phyloP scores from a whole-genome alignment of 1,139 yeast species.

The Pneumocystis wakefieldiae region DNA sequence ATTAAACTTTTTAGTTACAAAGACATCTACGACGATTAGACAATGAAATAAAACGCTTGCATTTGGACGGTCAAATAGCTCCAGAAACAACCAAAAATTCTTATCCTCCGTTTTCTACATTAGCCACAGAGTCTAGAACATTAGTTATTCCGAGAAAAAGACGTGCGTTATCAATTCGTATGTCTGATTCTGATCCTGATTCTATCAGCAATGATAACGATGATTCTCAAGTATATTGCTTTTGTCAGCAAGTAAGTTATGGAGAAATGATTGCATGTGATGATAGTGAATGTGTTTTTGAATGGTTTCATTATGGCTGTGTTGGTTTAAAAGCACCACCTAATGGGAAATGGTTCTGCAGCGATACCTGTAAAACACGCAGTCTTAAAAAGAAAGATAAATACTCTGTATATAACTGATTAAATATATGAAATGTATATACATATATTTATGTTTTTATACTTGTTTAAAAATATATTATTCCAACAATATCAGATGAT shows the following conservation, averaged over 20 bases:
- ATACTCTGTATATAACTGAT: not conserved
- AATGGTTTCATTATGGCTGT: conserved; percentile 74
- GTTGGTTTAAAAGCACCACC: conserved; percentile 48
- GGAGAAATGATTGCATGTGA: conserved; percentile 93
- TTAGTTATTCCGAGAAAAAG: conserved; percentile 2
- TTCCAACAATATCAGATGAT: too few relatives aligned
- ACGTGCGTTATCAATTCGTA: conserved; percentile 2
- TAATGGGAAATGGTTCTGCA: conserved; percentile 29
- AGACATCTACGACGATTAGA: conserved; percentile 43
- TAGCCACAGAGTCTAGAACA: conserved; percentile 1
- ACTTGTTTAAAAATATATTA: not conserved
- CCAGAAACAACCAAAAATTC: not conserved
- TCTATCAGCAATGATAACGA: conserved; percentile 16
- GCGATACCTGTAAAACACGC: conserved; percentile 15
- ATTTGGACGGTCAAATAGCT: not conserved
- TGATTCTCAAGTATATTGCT: conserved; percentile 41
- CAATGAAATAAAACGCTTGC: not conserved
- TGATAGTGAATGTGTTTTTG: conserved; percentile 61
- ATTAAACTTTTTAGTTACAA: not conserved
- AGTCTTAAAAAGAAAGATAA: conserved; percentile 1
- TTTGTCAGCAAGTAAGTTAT: conserved; percentile 71
- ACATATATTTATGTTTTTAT: not conserved
- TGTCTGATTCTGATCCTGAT: not conserved
- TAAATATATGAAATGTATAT: not conserved
- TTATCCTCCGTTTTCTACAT: conserved; percentile 1